phyloP scores from a whole-genome alignment of 306 rosid genomes.

The Malus asiatica region DNA sequence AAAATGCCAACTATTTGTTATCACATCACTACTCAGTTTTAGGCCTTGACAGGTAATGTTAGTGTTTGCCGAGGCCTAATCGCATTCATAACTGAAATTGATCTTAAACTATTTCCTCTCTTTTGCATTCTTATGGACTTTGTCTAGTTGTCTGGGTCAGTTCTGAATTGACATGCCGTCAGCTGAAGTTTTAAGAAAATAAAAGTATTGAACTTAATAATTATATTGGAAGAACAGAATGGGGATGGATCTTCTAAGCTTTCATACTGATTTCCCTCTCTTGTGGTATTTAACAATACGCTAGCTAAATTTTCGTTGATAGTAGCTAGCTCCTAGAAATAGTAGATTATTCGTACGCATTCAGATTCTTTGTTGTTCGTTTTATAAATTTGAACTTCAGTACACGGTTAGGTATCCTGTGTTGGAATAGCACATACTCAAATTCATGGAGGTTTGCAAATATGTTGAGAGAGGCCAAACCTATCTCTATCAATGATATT shows the following conservation, averaged over 20 bases:
- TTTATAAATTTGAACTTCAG: neutral
- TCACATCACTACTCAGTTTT: slow-evolving; percentile 90
- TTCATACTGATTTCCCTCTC: neutral
- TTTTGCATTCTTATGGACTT: neutral
- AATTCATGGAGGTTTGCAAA: neutral
- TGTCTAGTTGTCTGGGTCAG: neutral
- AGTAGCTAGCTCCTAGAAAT: neutral
- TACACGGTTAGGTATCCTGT: neutral
- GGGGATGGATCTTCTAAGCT: neutral
- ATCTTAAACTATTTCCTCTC: neutral
- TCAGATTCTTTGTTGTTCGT: neutral
- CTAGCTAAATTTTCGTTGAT: neutral
- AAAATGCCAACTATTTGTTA: slow-evolving; percentile 48
- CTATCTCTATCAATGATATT: neutral
- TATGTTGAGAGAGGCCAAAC: neutral
- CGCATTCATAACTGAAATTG: neutral
- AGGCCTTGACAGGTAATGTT: slow-evolving; percentile 91
- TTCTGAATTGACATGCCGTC: neutral
- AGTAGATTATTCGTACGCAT: neutral
- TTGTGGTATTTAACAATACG: neutral
- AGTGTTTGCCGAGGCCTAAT: neutral
- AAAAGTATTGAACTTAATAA: neutral
- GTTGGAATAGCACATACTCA: neutral
- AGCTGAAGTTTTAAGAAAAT: neutral
- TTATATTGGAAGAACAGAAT: neutral